A percentile compares a stretch with the other conserved stretches of the same genome.
Evolutionary conservation across 2,329 filamentous ascomycete species (phyloP).

Genomic region (Microsporum ferrugineum): DNA sequence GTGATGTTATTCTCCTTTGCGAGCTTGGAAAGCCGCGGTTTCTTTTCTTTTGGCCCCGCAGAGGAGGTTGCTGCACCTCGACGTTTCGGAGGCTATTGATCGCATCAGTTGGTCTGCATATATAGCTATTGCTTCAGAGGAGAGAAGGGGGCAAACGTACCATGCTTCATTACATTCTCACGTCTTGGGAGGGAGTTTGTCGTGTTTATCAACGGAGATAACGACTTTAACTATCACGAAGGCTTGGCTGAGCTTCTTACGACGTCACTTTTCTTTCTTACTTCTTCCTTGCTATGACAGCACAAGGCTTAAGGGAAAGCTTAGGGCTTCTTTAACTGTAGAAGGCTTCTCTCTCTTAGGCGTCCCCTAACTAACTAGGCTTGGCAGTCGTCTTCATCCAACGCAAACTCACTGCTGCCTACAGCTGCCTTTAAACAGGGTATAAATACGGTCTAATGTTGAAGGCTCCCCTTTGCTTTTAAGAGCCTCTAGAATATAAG

Average conservation of each 20-base stretch:
- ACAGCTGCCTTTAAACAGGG: background rate
- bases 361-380: background rate
- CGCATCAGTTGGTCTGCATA: background rate
- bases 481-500: background rate
- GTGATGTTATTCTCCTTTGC: slow-evolving; percentile 84
- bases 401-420: background rate
- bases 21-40: slow-evolving; percentile 64
- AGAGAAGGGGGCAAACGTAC: background rate
- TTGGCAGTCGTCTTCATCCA: background rate
- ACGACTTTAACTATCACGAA: background rate
- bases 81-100: slow-evolving; percentile 28
- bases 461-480: background rate
- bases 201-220: background rate
- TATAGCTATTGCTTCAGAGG: background rate
- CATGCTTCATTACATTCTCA: background rate
- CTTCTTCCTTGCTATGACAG: too few species aligned
- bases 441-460: background rate
- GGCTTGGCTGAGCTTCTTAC: background rate
- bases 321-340: background rate
- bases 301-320: background rate
- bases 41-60: slow-evolving; percentile 25
- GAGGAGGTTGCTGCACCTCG: slow-evolving; percentile 22
- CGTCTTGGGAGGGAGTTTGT: background rate
- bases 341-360: background rate
- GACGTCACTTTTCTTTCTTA: background rate